phyloP scores from a whole-genome alignment of 192 early-diverging fungal genomes.

The Rhizophagus sp. region DNA sequence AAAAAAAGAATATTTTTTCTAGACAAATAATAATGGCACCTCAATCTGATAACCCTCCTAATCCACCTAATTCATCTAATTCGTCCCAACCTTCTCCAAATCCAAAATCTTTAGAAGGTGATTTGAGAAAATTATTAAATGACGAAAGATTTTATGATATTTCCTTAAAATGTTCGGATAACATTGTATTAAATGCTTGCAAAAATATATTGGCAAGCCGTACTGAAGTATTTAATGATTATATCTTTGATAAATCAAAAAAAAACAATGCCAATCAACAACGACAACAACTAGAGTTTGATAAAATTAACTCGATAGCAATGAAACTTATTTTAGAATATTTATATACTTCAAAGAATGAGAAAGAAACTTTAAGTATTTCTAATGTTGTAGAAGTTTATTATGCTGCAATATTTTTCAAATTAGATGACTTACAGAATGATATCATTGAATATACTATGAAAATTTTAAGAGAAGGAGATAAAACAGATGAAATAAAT shows the following conservation, averaged over 20 bases:
- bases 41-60: not conserved
- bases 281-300: not conserved
- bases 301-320: not conserved
- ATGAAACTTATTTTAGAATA: not conserved
- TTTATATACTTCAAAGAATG: conserved; percentile 4
- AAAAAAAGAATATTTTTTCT: not conserved
- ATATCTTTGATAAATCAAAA: not conserved
- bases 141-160: not conserved
- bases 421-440: not conserved
- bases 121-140: not conserved
- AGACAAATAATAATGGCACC: not conserved
- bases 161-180: not conserved
- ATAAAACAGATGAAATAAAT: not conserved
- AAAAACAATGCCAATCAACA: not conserved
- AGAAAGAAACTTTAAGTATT: not conserved
- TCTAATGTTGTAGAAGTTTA: not conserved
- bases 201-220: not conserved
- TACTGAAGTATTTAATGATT: not conserved
- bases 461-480: not conserved
- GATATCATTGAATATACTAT: not conserved
- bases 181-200: not conserved
- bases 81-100: not conserved
- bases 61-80: too few species aligned
- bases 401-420: not conserved
- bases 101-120: not conserved